Conservation (phyloP, 2,329 filamentous ascomycete genomes). For the Trichoderma atroviride region DNA sequence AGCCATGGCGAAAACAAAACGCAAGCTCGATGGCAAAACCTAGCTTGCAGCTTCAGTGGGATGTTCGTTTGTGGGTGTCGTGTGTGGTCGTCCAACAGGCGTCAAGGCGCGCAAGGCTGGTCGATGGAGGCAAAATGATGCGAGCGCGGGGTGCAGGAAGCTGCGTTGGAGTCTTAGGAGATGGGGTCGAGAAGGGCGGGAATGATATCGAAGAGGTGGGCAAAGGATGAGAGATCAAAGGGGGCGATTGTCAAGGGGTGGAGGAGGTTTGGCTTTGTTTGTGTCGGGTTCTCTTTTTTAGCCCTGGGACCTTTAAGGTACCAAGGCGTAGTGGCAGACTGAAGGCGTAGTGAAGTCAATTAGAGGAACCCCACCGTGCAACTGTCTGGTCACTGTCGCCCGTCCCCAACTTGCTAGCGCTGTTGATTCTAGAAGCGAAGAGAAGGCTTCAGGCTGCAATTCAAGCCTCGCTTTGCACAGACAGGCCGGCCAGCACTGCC, state of each 20-base stretch:
- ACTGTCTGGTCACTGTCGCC: slow-evolving; percentile 12
- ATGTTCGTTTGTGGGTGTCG: slow-evolving; percentile 26
- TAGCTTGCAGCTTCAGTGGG: not conserved
- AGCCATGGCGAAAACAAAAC: slow-evolving; percentile 53
- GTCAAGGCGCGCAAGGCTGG: slow-evolving; percentile 8
- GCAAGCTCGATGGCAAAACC: slow-evolving; percentile 25
- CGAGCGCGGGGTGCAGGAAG: slow-evolving; percentile 12
- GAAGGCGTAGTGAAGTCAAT: slow-evolving; percentile 26
- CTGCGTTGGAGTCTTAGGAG: slow-evolving; percentile 1
- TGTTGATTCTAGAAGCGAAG: slow-evolving; percentile 25
- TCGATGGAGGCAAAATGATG: not conserved
- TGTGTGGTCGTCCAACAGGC: slow-evolving; percentile 18
- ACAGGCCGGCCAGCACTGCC: not conserved
- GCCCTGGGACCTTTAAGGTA: slow-evolving; percentile 22
- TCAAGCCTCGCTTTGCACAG: not conserved
- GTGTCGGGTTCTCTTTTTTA: slow-evolving; percentile 25
- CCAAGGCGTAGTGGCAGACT: slow-evolving; percentile 22
- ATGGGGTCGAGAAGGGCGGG: not conserved
- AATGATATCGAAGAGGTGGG: slow-evolving; percentile 7
- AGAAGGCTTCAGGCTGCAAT: slow-evolving; percentile 24
- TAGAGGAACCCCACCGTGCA: slow-evolving; percentile 25
- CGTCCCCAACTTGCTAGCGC: not conserved
- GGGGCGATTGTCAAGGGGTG: slow-evolving; percentile 6
- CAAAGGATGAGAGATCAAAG: not conserved
- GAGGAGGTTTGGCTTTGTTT: slow-evolving; percentile 26